A percentile compares a stretch with the other conserved stretches of the same genome.
phyloP scores from a whole-genome alignment of 106 monocot species.

The Amphibolis antarctica region DNA sequence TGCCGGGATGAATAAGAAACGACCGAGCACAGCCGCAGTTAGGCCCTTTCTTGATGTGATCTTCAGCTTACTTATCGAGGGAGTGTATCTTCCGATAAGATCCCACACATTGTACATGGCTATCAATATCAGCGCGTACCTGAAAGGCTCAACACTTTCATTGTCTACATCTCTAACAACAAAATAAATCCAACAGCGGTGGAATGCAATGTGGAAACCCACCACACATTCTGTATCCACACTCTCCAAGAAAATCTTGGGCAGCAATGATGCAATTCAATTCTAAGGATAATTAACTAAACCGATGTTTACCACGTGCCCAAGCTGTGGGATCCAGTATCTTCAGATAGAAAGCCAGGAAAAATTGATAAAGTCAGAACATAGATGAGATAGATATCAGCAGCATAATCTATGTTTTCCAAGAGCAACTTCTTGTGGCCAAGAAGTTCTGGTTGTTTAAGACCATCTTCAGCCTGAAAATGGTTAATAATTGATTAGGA shows the following conservation, averaged over 20 bases:
- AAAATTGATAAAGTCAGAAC: conserved; percentile 78
- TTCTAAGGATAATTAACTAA: background rate
- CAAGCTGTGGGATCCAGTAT: conserved; percentile 73
- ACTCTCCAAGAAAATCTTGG: no score
- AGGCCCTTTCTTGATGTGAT: conserved; percentile 50
- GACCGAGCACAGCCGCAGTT: conserved; percentile 25
- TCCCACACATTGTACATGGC: conserved; percentile 75
- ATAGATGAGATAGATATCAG: conserved; percentile 60
- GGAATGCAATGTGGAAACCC: no score
- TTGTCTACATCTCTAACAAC: background rate
- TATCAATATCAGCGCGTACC: conserved; percentile 80
- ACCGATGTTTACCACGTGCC: conserved; percentile 52
- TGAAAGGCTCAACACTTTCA: conserved; percentile 3
- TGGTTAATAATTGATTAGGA: background rate
- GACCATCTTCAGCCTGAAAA: conserved; percentile 24
- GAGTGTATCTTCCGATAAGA: conserved; percentile 65
- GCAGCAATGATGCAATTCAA: background rate
- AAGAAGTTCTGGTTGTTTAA: conserved; percentile 34
- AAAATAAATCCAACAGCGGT: background rate
- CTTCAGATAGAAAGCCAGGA: conserved; percentile 88
- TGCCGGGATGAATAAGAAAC: conserved; percentile 67
- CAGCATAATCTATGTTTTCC: conserved; percentile 58
- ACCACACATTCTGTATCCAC: no score
- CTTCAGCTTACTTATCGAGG: conserved; percentile 32
- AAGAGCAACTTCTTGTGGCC: conserved; percentile 37